These are phyloP conservation scores for Starmerella stigmatis DNA, from an alignment of 805 yeast genomes.

Conservation along the genomic window DNA sequence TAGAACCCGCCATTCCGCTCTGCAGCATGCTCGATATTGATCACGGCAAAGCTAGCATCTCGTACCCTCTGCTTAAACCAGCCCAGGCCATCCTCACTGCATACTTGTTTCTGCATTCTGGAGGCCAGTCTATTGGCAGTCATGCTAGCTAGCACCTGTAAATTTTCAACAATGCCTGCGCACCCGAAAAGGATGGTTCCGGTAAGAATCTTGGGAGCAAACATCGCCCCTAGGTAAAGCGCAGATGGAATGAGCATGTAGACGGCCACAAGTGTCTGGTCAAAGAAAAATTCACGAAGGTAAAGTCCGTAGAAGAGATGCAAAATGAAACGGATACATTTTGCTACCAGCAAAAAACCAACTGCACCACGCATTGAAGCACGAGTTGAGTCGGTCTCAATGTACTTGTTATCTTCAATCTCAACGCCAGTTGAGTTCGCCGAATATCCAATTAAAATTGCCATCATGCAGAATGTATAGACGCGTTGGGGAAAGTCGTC, in stretches of 20 bases:
- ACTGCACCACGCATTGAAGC: slow-evolving; percentile 3
- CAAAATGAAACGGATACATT: slow-evolving; percentile 7
- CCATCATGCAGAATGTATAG: slow-evolving; percentile 11
- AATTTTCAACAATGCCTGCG: slow-evolving; percentile 7
- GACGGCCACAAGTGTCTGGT: not conserved
- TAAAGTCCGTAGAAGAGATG: slow-evolving; percentile 8
- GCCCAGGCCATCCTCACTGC: not conserved
- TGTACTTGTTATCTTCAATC: not conserved
- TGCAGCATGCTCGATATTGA: slow-evolving; percentile 10
- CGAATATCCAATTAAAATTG: slow-evolving; percentile 8
- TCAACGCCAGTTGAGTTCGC: slow-evolving; percentile 10
- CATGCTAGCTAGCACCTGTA: too few relatives aligned
- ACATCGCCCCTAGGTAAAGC: slow-evolving; percentile 8
- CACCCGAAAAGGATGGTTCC: slow-evolving; percentile 8
- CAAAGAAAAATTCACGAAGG: slow-evolving; percentile 3
- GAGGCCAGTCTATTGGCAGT: too few relatives aligned
- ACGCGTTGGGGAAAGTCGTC: slow-evolving; percentile 12
- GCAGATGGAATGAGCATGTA: slow-evolving; percentile 6
- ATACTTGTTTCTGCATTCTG: not conserved
- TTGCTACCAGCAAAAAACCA: slow-evolving; percentile 9
- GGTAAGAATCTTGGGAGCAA: slow-evolving; percentile 1
- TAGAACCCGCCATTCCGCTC: slow-evolving; percentile 11
- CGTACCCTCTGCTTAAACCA: not conserved
- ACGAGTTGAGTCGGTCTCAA: not conserved
- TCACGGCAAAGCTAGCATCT: not conserved